phyloP scores from a whole-genome alignment of 2,329 filamentous ascomycete genomes.

The Pseudogymnoascus sp. region DNA sequence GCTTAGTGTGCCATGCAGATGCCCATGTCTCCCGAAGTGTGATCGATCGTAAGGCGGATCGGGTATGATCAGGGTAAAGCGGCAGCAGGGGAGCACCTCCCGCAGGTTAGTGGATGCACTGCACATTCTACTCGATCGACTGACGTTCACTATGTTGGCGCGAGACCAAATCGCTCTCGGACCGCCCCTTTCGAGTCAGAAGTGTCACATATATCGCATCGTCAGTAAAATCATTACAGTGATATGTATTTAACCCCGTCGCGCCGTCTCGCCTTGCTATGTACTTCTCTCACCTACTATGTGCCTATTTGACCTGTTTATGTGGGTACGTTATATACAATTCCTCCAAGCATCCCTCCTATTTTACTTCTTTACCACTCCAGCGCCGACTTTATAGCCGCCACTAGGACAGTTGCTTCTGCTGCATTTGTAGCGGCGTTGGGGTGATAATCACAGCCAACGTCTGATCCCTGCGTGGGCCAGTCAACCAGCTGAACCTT shows the following conservation, averaged over 20 bases:
- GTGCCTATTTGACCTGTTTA: background rate
- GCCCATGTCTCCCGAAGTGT: background rate
- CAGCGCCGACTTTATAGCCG: slow-evolving; percentile 22
- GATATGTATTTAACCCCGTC: background rate
- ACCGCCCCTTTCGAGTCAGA: background rate
- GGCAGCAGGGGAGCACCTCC: background rate
- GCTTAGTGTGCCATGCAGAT: background rate
- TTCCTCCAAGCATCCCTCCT: background rate
- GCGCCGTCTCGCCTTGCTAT: background rate
- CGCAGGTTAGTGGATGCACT: background rate
- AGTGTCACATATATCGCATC: background rate
- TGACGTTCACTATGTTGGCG: background rate
- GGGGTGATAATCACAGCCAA: slow-evolving; percentile 38
- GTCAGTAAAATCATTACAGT: background rate
- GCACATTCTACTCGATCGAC: background rate
- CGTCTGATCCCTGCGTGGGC: slow-evolving; percentile 34
- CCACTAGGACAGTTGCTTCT: slow-evolving; percentile 26
- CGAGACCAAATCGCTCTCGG: background rate
- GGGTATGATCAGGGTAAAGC: background rate
- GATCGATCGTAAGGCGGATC: background rate
- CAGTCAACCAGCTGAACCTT: slow-evolving; percentile 36
- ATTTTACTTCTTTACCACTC: background rate
- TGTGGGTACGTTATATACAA: background rate
- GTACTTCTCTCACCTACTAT: background rate
- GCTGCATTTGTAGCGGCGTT: slow-evolving; percentile 33